phyloP scores from a whole-genome alignment of 1,284 basidiomycete genomes.

The Naganishia liquefaciens region DNA sequence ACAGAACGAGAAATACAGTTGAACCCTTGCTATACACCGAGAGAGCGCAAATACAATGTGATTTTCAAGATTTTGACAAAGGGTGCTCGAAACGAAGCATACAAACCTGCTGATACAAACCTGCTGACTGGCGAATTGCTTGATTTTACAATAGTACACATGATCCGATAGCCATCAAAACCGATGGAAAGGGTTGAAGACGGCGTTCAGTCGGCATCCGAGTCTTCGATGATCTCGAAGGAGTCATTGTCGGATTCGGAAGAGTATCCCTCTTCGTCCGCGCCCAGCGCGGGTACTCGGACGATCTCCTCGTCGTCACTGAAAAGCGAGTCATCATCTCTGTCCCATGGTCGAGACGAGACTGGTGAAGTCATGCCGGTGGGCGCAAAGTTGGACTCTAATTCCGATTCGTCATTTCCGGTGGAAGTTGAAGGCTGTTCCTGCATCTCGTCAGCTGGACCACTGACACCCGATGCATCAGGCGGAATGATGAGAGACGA shows the following conservation, averaged over 20 bases:
- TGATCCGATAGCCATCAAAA: not conserved
- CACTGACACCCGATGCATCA: not conserved
- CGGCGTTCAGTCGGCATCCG: conserved; percentile 12
- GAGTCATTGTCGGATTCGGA: conserved; percentile 18
- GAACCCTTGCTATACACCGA: not conserved
- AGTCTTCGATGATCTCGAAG: conserved; percentile 27
- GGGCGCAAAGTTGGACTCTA: conserved; percentile 5
- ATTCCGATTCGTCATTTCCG: not conserved
- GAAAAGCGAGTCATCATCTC: conserved; percentile 23
- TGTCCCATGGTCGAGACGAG: conserved; percentile 18
- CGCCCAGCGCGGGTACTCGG: not conserved
- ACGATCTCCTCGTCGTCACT: conserved; percentile 26
- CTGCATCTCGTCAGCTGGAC: too few relatives aligned
- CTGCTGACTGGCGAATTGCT: not conserved
- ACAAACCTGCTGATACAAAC: not conserved
- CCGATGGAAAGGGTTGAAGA: conserved; percentile 1
- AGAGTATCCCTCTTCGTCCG: conserved; percentile 2
- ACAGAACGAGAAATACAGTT: not conserved
- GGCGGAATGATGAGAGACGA: conserved; percentile 30
- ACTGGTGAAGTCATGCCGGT: conserved; percentile 24
- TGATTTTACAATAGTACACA: not conserved
- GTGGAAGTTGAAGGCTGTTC: not conserved
- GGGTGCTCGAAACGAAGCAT: too few relatives aligned
- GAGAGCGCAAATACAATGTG: not conserved
- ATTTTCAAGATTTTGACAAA: not conserved